phyloP scores from a whole-genome alignment of 1,284 basidiomycete species.

The Leucoagaricus sp. region DNA sequence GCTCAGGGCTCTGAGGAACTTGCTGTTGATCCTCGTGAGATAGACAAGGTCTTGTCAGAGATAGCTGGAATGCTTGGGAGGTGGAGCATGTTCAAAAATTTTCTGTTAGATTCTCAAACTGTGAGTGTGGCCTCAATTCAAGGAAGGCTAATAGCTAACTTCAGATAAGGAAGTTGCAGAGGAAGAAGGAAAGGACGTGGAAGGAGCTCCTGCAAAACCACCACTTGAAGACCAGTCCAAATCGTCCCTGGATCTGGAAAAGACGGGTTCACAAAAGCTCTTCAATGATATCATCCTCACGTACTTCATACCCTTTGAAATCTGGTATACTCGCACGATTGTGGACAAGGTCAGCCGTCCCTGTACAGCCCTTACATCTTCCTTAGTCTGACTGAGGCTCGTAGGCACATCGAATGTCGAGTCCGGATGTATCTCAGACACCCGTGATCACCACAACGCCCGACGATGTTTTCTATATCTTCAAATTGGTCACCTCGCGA shows the following conservation, averaged over 20 bases:
- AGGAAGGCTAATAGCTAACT: not conserved
- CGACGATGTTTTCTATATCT: constrained; percentile 93
- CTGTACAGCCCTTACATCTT: not conserved
- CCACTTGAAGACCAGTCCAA: not conserved
- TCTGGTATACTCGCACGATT: constrained; percentile 88
- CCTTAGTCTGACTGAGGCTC: constrained; percentile 1
- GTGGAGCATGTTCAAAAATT: constrained; percentile 91
- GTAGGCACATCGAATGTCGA: constrained; percentile 73
- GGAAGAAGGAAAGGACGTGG: not conserved
- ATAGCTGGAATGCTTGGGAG: constrained; percentile 86
- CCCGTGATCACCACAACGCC: constrained; percentile 73
- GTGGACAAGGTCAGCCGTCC: constrained; percentile 74
- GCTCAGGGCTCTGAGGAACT: constrained; percentile 57
- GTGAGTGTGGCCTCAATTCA: constrained; percentile 35
- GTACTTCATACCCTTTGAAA: constrained; percentile 88
- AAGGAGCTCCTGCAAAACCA: not conserved
- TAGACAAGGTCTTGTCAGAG: constrained; percentile 88
- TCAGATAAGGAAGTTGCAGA: not conserved
- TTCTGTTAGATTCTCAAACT: constrained; percentile 74
- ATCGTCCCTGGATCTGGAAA: constrained; percentile 36
- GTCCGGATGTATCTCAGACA: constrained; percentile 64
- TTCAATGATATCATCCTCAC: constrained; percentile 72
- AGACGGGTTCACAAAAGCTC: constrained; percentile 55
- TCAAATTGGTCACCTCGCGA: constrained; percentile 81
- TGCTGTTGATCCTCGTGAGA: constrained; percentile 80